These are phyloP conservation scores for Apiospora pterosperma DNA, from an alignment of 2,329 filamentous ascomycete genomes.

Conservation along the genomic window DNA sequence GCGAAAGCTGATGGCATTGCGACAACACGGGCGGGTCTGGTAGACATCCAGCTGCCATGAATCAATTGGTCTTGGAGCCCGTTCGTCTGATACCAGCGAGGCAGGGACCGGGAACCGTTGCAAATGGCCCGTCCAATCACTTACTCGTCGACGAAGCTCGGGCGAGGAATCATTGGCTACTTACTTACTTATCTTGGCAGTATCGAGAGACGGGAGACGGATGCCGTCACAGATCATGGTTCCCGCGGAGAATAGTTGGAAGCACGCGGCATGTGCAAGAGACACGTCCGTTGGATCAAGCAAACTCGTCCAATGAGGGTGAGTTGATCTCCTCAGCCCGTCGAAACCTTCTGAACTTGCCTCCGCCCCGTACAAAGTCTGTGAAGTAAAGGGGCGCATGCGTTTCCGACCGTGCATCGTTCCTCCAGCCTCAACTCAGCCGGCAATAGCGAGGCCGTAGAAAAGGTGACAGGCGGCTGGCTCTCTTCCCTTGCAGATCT, in stretches of 20 bases:
- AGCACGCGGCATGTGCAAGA: background rate
- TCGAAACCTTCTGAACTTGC: background rate
- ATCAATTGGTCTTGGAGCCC: background rate
- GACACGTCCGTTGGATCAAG: background rate
- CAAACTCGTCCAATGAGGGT: background rate
- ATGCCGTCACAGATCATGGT: too few relatives aligned
- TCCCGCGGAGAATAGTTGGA: too few relatives aligned
- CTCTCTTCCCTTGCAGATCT: background rate
- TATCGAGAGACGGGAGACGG: background rate
- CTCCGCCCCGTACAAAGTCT: background rate
- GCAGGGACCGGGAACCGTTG: background rate
- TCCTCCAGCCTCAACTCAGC: background rate
- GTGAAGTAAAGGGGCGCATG: background rate
- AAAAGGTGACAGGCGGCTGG: too few relatives aligned
- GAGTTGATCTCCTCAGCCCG: background rate
- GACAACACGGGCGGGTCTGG: background rate
- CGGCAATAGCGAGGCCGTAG: background rate
- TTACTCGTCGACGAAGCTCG: background rate
- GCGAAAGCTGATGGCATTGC: background rate
- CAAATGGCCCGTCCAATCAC: background rate
- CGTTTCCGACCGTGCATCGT: background rate
- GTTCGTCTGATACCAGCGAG: background rate
- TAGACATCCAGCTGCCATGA: background rate
- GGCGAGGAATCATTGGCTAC: too few relatives aligned
- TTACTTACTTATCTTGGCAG: too few relatives aligned